Evolutionary conservation across 2,329 filamentous ascomycete genomes (phyloP).

Genomic region (Aspergillus sp.): DNA sequence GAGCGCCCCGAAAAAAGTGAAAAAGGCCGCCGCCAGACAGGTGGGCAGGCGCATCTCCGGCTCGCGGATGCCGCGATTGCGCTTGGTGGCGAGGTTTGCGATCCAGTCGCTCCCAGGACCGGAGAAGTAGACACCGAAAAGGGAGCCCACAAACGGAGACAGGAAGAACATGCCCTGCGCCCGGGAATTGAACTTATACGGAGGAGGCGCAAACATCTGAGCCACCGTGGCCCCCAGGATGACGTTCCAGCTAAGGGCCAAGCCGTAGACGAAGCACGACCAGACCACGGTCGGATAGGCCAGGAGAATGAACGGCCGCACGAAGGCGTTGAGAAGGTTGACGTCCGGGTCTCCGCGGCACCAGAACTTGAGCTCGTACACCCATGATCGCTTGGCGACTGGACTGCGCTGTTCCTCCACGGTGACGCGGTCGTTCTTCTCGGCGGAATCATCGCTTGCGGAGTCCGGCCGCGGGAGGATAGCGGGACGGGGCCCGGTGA

Average conservation of each 20-base stretch:
- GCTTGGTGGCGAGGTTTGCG: constrained; percentile 11
- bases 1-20: constrained; percentile 16
- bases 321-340: constrained; percentile 12
- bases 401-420: constrained; percentile 3
- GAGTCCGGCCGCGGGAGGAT: constrained; percentile 3
- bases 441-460: constrained; percentile 1
- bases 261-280: constrained; percentile 16
- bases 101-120: constrained; percentile 11
- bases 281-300: constrained; percentile 17
- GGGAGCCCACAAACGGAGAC: constrained; percentile 14
- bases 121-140: constrained; percentile 14
- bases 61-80: constrained; percentile 9
- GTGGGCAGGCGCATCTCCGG: constrained; percentile 14
- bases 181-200: constrained; percentile 14
- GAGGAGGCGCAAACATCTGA: constrained; percentile 17
- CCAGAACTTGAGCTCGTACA: constrained; percentile 8
- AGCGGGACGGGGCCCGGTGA: constrained; percentile 10
- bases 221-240: constrained; percentile 16
- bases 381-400: constrained; percentile 3
- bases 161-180: constrained; percentile 18
- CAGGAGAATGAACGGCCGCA: constrained; percentile 13
- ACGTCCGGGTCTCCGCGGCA: constrained; percentile 10
- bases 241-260: constrained; percentile 22
- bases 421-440: constrained; percentile 6
- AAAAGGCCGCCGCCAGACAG: constrained; percentile 14